These are phyloP conservation scores for Panaeolus cyanescens DNA, from an alignment of 768 basidiomycete genomes.

Conservation along the genomic window DNA sequence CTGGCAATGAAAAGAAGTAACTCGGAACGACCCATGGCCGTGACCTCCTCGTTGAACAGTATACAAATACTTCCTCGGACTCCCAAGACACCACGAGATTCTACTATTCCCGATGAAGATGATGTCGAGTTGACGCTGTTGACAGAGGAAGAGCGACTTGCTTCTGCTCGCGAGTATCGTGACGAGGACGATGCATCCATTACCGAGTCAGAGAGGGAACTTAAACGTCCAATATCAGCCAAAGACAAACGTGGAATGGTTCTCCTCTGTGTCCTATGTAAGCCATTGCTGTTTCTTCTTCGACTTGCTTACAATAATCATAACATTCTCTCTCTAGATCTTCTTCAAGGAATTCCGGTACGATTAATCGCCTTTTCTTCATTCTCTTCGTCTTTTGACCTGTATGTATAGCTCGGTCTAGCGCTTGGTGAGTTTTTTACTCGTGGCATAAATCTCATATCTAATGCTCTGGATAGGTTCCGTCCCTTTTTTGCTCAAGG, in stretches of 20 bases:
- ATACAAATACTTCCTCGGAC: constrained; percentile 62
- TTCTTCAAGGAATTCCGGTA: constrained; percentile 91
- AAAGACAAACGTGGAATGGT: constrained; percentile 87
- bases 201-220: constrained; percentile 26
- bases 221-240: constrained; percentile 55
- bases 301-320: constrained; percentile 12
- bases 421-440: constrained; percentile 65
- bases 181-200: constrained; percentile 31
- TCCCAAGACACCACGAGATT: constrained; percentile 37
- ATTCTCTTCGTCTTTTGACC: constrained; percentile 8
- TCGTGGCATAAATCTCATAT: not conserved
- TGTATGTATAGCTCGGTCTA: constrained; percentile 65
- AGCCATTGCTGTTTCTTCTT: constrained; percentile 32
- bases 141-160: constrained; percentile 53
- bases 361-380: constrained; percentile 27
- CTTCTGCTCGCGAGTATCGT: constrained; percentile 45
- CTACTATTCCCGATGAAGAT: constrained; percentile 45
- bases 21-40: constrained; percentile 46
- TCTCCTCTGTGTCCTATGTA: constrained; percentile 85
- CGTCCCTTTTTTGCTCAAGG: constrained; percentile 92
- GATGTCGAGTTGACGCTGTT: constrained; percentile 66
- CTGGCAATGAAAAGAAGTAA: constrained; percentile 44
- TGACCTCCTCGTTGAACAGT: constrained; percentile 59
- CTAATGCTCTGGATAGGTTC: constrained; percentile 59
- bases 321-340: constrained; percentile 41